These are phyloP conservation scores for Paracorniculantispora psalliotae DNA, from an alignment of 2,329 filamentous ascomycete genomes.

Conservation along the genomic window DNA sequence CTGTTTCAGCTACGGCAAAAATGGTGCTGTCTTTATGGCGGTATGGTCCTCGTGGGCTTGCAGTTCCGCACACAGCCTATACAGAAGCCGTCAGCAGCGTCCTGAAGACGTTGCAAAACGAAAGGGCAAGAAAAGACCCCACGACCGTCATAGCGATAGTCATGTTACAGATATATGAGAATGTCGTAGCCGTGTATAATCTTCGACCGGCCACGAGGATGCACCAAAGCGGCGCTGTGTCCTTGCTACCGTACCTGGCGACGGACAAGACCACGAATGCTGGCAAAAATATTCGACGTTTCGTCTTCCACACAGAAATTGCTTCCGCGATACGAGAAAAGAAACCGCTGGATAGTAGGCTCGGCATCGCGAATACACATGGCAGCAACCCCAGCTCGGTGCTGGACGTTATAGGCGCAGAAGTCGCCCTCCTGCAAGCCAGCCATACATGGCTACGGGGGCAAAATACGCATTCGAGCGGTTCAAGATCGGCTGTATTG, in stretches of 20 bases:
- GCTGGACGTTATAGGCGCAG: not conserved
- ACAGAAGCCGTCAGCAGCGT: not conserved
- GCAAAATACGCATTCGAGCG: too few species aligned
- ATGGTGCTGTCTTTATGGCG: not conserved
- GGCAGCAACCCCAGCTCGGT: not conserved
- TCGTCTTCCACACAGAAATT: conserved; percentile 2
- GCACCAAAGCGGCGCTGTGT: not conserved
- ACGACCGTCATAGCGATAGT: not conserved
- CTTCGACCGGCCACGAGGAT: not conserved
- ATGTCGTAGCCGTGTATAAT: not conserved
- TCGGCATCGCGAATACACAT: not conserved
- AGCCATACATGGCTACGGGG: not conserved
- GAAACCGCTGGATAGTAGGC: not conserved
- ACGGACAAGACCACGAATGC: not conserved
- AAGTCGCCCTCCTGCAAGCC: not conserved
- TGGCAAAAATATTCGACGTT: not conserved
- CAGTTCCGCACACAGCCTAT: not conserved
- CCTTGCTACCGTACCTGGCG: not conserved
- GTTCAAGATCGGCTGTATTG: not conserved
- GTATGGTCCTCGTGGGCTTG: not conserved
- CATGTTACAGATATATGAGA: not conserved
- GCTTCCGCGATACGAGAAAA: not conserved
- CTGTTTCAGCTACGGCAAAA: conserved; percentile 3
- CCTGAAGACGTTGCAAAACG: not conserved
- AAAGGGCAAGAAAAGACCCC: not conserved